Evolutionary conservation across 257 asterid genomes (phyloP).

Genomic region (Solanum rostratum): DNA sequence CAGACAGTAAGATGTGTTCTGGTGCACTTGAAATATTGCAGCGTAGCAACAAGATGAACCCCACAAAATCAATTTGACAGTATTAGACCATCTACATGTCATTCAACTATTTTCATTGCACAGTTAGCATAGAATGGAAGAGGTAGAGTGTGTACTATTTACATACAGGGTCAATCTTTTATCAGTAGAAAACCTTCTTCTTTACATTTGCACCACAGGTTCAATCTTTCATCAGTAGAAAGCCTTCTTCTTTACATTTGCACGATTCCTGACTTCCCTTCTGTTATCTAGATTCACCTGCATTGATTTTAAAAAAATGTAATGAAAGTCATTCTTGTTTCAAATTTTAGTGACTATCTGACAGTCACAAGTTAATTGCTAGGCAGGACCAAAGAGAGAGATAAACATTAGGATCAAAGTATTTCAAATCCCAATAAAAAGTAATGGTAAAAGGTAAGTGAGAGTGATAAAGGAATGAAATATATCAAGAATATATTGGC

Average conservation of each 20-base stretch:
- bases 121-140: neutral
- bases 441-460: neutral
- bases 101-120: neutral
- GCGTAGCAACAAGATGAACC: neutral
- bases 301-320: neutral
- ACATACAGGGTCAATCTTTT: neutral
- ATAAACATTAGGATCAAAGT: neutral
- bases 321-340: neutral
- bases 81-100: neutral
- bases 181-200: constrained; percentile 12
- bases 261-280: constrained; percentile 6
- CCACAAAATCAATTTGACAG: neutral
- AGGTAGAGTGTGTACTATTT: neutral
- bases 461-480: neutral
- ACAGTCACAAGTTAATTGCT: neutral
- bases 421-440: neutral
- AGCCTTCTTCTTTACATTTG: constrained; percentile 8
- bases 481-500: neutral
- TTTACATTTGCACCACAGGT: neutral
- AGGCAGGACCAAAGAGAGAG: neutral
- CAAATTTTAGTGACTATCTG: neutral
- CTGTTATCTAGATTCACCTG: constrained; percentile 14
- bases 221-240: constrained; percentile 9
- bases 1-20: neutral
- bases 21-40: neutral